phyloP scores from a whole-genome alignment of 768 basidiomycete genomes.

The Rhizopogon rudus region DNA sequence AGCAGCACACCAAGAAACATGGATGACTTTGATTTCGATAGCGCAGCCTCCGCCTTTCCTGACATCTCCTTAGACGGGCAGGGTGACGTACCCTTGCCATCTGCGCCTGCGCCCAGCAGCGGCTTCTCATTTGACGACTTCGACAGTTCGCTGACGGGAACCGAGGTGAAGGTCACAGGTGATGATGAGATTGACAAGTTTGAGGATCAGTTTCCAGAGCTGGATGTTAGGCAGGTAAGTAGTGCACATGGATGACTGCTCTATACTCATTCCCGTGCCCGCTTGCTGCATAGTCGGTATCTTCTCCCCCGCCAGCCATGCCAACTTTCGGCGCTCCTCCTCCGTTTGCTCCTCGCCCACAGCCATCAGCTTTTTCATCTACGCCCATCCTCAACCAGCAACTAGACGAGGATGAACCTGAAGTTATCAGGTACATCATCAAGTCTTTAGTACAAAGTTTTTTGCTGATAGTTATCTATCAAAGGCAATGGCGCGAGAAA shows the following conservation, averaged over 20 bases:
- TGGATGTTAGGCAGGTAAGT: constrained; percentile 48
- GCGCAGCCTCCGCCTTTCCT: constrained; percentile 78
- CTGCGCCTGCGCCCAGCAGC: constrained; percentile 27
- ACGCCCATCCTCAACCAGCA: constrained; percentile 71
- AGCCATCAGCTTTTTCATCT: constrained; percentile 62
- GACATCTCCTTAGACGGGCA: constrained; percentile 75
- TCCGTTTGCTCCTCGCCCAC: constrained; percentile 75
- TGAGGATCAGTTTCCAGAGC: constrained; percentile 80
- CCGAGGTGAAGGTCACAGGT: constrained; percentile 72
- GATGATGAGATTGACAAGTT: constrained; percentile 85
- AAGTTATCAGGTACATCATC: constrained; percentile 69
- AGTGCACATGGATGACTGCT: background rate
- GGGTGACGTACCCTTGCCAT: constrained; percentile 45
- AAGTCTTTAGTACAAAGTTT: background rate
- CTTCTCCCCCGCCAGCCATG: constrained; percentile 21
- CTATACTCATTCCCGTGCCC: constrained; percentile 19
- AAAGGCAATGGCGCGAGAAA: constrained; percentile 82
- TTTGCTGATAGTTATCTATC: background rate
- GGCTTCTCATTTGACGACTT: constrained; percentile 70
- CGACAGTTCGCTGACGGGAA: constrained; percentile 38
- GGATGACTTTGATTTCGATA: constrained; percentile 73
- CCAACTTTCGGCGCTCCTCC: constrained; percentile 44
- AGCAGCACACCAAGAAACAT: constrained; percentile 2
- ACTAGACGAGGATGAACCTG: constrained; percentile 74
- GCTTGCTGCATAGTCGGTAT: constrained; percentile 23